phyloP scores from a whole-genome alignment of 2,329 filamentous ascomycete species.

The Aotearoamyces nothofagi region DNA sequence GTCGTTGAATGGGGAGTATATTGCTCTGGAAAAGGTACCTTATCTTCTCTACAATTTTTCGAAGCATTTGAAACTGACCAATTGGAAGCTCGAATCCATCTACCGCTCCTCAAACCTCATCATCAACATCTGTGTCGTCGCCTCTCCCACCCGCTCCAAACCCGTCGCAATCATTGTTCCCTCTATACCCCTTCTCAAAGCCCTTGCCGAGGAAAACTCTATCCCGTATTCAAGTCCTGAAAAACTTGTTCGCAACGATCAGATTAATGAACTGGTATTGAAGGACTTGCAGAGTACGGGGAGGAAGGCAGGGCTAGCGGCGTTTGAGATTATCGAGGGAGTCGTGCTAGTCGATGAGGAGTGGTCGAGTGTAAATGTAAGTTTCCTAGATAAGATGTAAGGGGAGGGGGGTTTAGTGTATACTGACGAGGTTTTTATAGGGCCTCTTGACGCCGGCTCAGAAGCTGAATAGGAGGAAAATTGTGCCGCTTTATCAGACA shows the following conservation, averaged over 20 bases:
- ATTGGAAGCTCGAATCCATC: conserved; percentile 58
- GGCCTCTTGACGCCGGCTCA: conserved; percentile 41
- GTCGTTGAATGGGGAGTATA: conserved; percentile 89
- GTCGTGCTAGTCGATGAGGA: conserved; percentile 71
- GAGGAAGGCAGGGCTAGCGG: conserved; percentile 46
- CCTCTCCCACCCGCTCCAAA: conserved; percentile 55
- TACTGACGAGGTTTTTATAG: too few species aligned
- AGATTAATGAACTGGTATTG: conserved; percentile 41
- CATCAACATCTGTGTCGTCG: conserved; percentile 75
- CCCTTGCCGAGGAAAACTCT: conserved; percentile 40
- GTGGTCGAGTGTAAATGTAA: conserved; percentile 71
- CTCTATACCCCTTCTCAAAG: conserved; percentile 45
- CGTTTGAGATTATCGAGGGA: conserved; percentile 59
- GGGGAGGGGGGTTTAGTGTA: too few species aligned
- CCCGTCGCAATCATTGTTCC: conserved; percentile 68
- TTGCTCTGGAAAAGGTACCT: conserved; percentile 67
- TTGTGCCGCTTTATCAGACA: conserved; percentile 43
- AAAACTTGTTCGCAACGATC: conserved; percentile 45
- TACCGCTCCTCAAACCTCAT: conserved; percentile 71
- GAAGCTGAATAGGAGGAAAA: conserved; percentile 57
- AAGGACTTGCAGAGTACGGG: conserved; percentile 53
- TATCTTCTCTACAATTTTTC: too few species aligned
- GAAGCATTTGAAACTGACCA: too few species aligned
- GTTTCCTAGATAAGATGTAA: too few species aligned
- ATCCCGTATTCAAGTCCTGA: conserved; percentile 38